Base-by-base conservation (phyloP, 352 stramenopile species). In the Elongisporangium undulatum region DNA sequence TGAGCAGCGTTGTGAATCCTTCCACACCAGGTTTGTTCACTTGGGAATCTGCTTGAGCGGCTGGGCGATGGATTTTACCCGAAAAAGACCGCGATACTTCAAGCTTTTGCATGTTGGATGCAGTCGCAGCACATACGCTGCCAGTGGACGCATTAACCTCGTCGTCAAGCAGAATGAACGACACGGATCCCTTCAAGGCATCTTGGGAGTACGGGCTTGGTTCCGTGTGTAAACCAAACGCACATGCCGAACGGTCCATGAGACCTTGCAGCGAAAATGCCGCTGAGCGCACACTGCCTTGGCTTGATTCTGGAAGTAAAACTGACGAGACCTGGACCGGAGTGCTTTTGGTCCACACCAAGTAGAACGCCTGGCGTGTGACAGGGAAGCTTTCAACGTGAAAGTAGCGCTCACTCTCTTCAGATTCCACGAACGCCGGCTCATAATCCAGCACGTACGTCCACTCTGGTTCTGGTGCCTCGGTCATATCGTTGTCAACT, bases 181-280 rank as follows among this genome's bases (percentile, higher is more conserved):
- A 78, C 26, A 92, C 68, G 0, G 83, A 92, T n/a, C 80, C 83
- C 39, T 79, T 87, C 4, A 90, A 59, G 15, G 70, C 67, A 21
- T 85, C 73, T 20, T 62, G 74, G 0, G 80, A 64, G 19, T 85
- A 80, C 1, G 61, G 64, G 61, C 75, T 89, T 12, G 75, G 67
- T 19, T 87, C 75, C 10, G 86, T 61, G 7, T 76, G 77, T 29
- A 72, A 62, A 39, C 71, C 74, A 74, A 92, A 90, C 20, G 75
- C 83, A 23, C 86, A 45, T 1, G 77, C 72, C 22, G 68, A 48
- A 45, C 74, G 78, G 5, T 72, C 67, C 39, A 78, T 63, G n/a
- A 83, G 67, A n/a, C 77, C 81, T 69, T 90, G 79, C 20, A 92
- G 68, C 21, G 81, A 82, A 41, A 92, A 90, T 12, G 69, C 68